Evolutionary conservation across 2,329 filamentous ascomycete genomes (phyloP), one percentile per base, ranked within the genome.

Genomic region (Thielaviopsis populi): DNA sequence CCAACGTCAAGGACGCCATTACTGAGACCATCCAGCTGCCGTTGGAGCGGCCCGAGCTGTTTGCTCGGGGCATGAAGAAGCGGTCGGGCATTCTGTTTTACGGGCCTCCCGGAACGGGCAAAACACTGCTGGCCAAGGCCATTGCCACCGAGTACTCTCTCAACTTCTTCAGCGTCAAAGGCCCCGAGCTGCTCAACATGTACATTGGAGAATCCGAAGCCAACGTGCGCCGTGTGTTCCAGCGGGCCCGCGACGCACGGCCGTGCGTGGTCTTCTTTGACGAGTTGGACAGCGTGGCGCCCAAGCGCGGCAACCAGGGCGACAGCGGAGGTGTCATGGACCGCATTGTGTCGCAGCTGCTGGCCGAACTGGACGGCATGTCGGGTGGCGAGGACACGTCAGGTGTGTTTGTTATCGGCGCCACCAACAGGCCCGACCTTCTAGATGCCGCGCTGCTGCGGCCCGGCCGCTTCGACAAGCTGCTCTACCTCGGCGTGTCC

Each of bases 311-410:
- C 43, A 97, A 97, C 70, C 92, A 97, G 74, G 94, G 94, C 59
- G 94, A 97, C 71, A 96, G 90, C 68, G 92, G 94, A 65, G 94
- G 94, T 71, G 94, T 97, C 64, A 97, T 97, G 92, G 94, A 97
- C 73, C 85, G 94, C 63, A 97, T 97, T 68, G 92, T 99, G 61
- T 94, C 88, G 66, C 94, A 97, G 76, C 78, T 99, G 54, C 82
- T 99, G 11, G 94, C 94, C 0, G 94, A 99, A 75, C 79, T 99
- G 24, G 94, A 99, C 72, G 94, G 94, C 61, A 99, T 99, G 94
- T 96, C 91, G 62, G 59, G 62, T 15, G 62, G 65, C 11, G 65
- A 66, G 40, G 65, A 66, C 50, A 88, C 92, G 68, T 91, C 90
- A 17, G 91, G 91, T 22, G 92, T 97, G 4, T 97, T 97, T 72